These are phyloP conservation scores for Nephelium lappaceum DNA, from an alignment of 345 rosid species.

Conservation along the genomic window DNA sequence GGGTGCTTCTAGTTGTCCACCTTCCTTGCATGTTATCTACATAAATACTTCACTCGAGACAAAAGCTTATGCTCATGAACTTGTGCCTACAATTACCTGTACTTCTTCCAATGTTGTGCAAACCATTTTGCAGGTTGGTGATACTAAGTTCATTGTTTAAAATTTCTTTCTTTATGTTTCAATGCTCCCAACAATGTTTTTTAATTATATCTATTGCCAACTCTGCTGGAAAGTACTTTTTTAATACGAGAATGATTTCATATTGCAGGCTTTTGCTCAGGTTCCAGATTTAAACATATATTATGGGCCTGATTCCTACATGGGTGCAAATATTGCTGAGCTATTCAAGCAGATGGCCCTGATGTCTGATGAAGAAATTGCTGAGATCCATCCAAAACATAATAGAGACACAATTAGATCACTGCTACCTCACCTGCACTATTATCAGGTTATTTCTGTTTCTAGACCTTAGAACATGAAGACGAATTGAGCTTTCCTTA, in stretches of 20 bases:
- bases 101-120: conserved; percentile 97
- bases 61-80: conserved; percentile 93
- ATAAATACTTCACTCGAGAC: conserved; percentile 96
- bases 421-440: conserved; percentile 68
- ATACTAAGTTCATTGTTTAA: neutral
- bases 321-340: conserved; percentile 94
- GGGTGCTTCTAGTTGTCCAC: conserved; percentile 62
- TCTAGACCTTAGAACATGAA: neutral
- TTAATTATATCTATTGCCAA: neutral
- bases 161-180: conserved; percentile 2
- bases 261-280: conserved; percentile 80
- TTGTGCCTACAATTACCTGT: conserved; percentile 96
- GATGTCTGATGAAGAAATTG: conserved; percentile 93
- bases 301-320: conserved; percentile 98
- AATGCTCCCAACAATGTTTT: neutral
- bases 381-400: conserved; percentile 72
- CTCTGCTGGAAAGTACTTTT: conserved; percentile 8
- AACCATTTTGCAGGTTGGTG: conserved; percentile 84
- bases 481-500: neutral
- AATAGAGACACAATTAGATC: conserved; percentile 63
- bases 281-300: conserved; percentile 73
- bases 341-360: conserved; percentile 81
- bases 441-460: conserved; percentile 63
- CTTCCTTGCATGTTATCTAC: conserved; percentile 86
- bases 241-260: neutral